These are phyloP conservation scores for Teunomyces barrocoloradensis DNA, from an alignment of 805 yeast genomes.

Conservation along the genomic window DNA sequence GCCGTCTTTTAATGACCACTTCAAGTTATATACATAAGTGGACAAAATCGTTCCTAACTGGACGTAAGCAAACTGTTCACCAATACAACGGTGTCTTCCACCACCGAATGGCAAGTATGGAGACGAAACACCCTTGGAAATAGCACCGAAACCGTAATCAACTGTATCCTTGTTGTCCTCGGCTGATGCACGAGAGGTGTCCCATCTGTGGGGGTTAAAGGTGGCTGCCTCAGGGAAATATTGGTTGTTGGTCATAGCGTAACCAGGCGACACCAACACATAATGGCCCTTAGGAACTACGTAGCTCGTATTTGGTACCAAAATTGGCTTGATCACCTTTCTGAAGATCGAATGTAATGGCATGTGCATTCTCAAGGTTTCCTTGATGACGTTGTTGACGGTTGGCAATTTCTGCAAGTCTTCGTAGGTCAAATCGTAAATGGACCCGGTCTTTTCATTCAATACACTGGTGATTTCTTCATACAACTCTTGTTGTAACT, in stretches of 20 bases:
- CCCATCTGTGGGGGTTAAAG: conserved; percentile 91
- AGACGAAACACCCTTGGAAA: conserved; percentile 92
- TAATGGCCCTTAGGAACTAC: conserved; percentile 88
- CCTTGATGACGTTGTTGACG: conserved; percentile 81
- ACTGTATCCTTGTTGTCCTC: conserved; percentile 41
- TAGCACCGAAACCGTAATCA: conserved; percentile 96
- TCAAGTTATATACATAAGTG: conserved; percentile 69
- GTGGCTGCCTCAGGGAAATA: conserved; percentile 74
- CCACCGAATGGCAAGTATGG: conserved; percentile 99
- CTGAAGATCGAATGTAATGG: conserved; percentile 96
- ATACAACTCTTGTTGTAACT: conserved; percentile 77
- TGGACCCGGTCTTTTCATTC: conserved; percentile 33
- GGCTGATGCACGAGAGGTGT: conserved; percentile 10
- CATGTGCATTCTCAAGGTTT: conserved; percentile 92
- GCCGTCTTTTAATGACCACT: conserved; percentile 59
- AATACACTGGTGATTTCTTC: conserved; percentile 69
- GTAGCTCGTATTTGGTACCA: conserved; percentile 73
- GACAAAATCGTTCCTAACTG: conserved; percentile 86
- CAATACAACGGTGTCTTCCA: conserved; percentile 99
- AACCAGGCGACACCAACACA: conserved; percentile 93
- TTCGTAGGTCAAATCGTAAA: conserved; percentile 71
- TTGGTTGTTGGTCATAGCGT: conserved; percentile 69
- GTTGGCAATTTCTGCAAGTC: conserved; percentile 78
- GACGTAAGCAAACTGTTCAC: conserved; percentile 95
- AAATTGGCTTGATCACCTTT: conserved; percentile 74